These are phyloP conservation scores for Effrenium voratum DNA, from an alignment of 73 alveolate species.

Conservation along the genomic window DNA sequence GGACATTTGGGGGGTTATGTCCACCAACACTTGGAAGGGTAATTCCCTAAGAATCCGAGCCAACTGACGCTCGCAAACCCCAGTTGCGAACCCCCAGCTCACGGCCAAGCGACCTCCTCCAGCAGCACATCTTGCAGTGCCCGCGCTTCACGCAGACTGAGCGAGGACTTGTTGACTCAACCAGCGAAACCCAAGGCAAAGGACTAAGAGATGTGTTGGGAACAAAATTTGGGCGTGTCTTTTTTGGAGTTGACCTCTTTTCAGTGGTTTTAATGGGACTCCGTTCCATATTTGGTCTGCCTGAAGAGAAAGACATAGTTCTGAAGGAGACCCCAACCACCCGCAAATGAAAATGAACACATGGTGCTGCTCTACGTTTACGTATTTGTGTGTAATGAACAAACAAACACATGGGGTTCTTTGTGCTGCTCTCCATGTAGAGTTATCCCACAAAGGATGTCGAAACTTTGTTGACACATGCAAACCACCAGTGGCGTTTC, in stretches of 20 bases:
- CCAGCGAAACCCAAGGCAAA: neutral
- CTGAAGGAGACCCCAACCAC: neutral
- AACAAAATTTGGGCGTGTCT: neutral
- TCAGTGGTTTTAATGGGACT: neutral
- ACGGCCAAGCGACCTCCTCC: constrained; percentile 18
- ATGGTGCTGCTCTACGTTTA: too few relatives aligned
- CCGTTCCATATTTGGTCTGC: neutral
- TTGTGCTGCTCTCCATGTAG: too few relatives aligned
- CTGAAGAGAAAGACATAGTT: neutral
- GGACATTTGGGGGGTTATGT: neutral
- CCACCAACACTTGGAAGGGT: neutral
- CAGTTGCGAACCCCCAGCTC: neutral
- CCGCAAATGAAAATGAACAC: neutral
- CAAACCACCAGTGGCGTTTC: too few relatives aligned
- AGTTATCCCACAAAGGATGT: too few relatives aligned
- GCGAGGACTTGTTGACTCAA: too few relatives aligned
- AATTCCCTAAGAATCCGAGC: too few relatives aligned
- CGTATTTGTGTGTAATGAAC: too few relatives aligned
- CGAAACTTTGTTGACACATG: too few relatives aligned
- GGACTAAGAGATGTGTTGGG: neutral
- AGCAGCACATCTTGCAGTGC: constrained; percentile 53
- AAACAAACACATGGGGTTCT: too few relatives aligned
- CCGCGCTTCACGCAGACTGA: constrained; percentile 43
- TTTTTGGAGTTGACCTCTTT: too few relatives aligned
- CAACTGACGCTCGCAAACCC: neutral